Percentiles rank a stretch among this genome's conserved stretches.
Evolutionary conservation across 352 stramenopile genomes (phyloP).

Genomic region (Saprolegnia diclina): DNA sequence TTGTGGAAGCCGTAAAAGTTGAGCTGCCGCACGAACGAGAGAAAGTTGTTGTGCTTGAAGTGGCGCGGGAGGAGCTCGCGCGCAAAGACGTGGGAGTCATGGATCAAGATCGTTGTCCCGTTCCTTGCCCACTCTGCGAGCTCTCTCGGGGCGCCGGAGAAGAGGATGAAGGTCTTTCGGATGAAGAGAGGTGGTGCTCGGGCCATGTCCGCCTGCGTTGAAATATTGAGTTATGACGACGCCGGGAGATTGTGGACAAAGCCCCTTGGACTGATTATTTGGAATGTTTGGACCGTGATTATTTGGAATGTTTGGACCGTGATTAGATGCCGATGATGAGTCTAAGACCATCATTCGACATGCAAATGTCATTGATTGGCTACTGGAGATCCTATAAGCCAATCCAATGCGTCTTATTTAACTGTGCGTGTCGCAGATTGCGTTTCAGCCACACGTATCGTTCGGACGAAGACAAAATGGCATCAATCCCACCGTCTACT

Average conservation of each 20-base stretch:
- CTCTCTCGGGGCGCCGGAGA: constrained; percentile 1
- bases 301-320: background rate
- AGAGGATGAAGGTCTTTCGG: constrained; percentile 20
- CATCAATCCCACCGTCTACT: background rate
- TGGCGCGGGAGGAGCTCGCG: constrained; percentile 29
- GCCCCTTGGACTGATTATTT: background rate
- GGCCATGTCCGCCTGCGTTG: background rate
- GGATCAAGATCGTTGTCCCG: constrained; percentile 30
- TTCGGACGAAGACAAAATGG: background rate
- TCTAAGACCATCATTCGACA: background rate
- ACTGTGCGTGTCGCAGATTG: background rate
- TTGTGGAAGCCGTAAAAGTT: constrained; percentile 40
- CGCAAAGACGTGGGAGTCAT: constrained; percentile 27
- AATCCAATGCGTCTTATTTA: background rate
- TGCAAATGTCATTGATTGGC: background rate
- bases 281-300: background rate
- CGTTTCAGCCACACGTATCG: background rate
- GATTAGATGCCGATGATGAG: background rate
- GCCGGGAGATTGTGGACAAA: background rate
- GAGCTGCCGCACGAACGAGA: constrained; percentile 32
- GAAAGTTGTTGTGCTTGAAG: constrained; percentile 33
- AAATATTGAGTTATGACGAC: no score
- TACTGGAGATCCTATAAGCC: background rate
- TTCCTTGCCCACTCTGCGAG: constrained; percentile 30
- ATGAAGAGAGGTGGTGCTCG: constrained; percentile 19